Base-by-base conservation (phyloP, 1,139 yeast species). In the Yamadazyma membranifaciens region DNA sequence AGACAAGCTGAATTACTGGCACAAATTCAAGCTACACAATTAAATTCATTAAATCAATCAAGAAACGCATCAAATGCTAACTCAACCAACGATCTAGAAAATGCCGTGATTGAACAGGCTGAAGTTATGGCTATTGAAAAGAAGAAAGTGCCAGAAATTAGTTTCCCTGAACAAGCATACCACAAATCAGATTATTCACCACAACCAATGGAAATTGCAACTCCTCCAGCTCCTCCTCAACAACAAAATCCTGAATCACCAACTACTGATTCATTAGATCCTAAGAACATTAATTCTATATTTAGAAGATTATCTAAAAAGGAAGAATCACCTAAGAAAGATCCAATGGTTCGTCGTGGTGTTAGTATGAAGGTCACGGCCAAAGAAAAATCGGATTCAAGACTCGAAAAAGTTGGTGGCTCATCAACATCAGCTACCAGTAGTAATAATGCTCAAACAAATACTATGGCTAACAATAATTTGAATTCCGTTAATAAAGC, bases 121-220 rank as follows among this genome's bases (percentile, higher is more conserved):
- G 26, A 33, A 33, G 12, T 13, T 5, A 34, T 26, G 31, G 25
- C 15, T 9, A 24, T 33, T 33, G 35, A 33, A 17, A 27, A 6
- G 13, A 27, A 27, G 12, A 9, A 16, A 32, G 30, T 33, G 2
- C 65, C 67, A 6, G 41, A 55, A 6, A 54, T 69, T 37, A 42
- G 82, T 11, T 73, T 78, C 54, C 89, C 89, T 9, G 83, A 81
- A 50, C 87, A 81, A 48, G 88, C 87, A 0, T 87, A 83, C 53
- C 43, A 37, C 16, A 30, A 37, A 28, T 31, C 38, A 3, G 27
- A 22, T 11, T 20, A 6, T 29, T 31, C 29, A 26, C 16, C 31
- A 14, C 11, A 30, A 31, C 12, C 39, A 15, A 12, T 25, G 31
- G 34, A 31, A 4, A 12, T 31, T 13, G 13, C 35, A 2, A 15